phyloP scores from a whole-genome alignment of 371 early-diverging fungal species.

The Apophysomyces sp. region DNA sequence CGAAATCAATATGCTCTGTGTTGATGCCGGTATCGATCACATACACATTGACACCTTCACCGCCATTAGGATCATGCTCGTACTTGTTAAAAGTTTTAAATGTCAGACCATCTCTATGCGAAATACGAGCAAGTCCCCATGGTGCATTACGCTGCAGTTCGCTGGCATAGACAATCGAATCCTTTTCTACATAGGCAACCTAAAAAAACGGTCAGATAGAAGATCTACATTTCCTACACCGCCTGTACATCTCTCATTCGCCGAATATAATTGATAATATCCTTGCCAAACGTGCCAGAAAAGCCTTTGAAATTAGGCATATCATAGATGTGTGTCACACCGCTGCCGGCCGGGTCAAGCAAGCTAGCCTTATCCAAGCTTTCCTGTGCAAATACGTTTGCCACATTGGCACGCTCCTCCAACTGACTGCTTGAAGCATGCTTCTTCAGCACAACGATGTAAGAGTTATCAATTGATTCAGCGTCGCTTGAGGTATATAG shows the following conservation, averaged over 20 bases:
- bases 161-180: conserved; percentile 71
- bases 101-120: conserved; percentile 64
- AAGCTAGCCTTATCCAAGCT: conserved; percentile 7
- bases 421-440: conserved; percentile 28
- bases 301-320: conserved; percentile 79
- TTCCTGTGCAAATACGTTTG: conserved; percentile 9
- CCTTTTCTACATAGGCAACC: conserved; percentile 84
- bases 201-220: conserved; percentile 17
- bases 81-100: conserved; percentile 72
- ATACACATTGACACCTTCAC: conserved; percentile 81
- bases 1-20: conserved; percentile 77
- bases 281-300: conserved; percentile 72
- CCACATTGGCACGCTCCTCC: conserved; percentile 36
- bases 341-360: conserved; percentile 26
- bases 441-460: conserved; percentile 85
- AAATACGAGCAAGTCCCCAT: conserved; percentile 87
- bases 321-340: conserved; percentile 77
- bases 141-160: conserved; percentile 73
- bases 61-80: conserved; percentile 66
- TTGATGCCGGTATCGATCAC: conserved; percentile 91
- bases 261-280: conserved; percentile 70
- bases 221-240: neutral
- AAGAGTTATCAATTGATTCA: conserved; percentile 72
- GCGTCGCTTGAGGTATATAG: conserved; percentile 61
- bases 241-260: conserved; percentile 43